These are phyloP conservation scores for Trichoderma orchidacearum DNA, from an alignment of 495 filamentous ascomycete species.

Conservation along the genomic window DNA sequence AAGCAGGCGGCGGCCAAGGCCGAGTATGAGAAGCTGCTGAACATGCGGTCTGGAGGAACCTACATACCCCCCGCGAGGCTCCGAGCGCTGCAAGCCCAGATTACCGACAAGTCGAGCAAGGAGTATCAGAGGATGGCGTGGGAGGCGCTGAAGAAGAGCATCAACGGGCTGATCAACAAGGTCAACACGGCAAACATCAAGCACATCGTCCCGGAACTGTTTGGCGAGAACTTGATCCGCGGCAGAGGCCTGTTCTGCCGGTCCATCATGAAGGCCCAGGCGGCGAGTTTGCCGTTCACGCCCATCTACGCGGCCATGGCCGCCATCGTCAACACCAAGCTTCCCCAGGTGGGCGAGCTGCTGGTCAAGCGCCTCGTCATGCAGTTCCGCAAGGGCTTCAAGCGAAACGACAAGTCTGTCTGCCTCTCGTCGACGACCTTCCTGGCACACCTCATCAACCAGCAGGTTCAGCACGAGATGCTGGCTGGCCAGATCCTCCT, in stretches of 20 bases:
- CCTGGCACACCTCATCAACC: constrained; percentile 86
- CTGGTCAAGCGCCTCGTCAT: constrained; percentile 74
- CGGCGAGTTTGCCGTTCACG: constrained; percentile 91
- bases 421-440: constrained; percentile 85
- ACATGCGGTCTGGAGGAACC: constrained; percentile 82
- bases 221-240: constrained; percentile 84
- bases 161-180: constrained; percentile 98
- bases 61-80: constrained; percentile 91
- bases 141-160: constrained; percentile 97
- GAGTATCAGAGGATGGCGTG: constrained; percentile 99
- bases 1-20: constrained; percentile 70
- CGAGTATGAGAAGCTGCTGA: constrained; percentile 82
- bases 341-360: constrained; percentile 87
- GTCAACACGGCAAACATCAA: constrained; percentile 97
- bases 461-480: constrained; percentile 90
- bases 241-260: constrained; percentile 88
- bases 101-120: constrained; percentile 89
- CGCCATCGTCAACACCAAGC: constrained; percentile 93
- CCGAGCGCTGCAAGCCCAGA: constrained; percentile 84
- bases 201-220: constrained; percentile 87
- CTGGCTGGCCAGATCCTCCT: constrained; percentile 82
- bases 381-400: constrained; percentile 92
- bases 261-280: constrained; percentile 94
- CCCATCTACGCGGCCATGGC: constrained; percentile 90
- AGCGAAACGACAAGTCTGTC: constrained; percentile 92